Percentiles rank a stretch among this genome's conserved stretches.
Conservation (phyloP, 257 asterid species). For the Datura wrightii region DNA sequence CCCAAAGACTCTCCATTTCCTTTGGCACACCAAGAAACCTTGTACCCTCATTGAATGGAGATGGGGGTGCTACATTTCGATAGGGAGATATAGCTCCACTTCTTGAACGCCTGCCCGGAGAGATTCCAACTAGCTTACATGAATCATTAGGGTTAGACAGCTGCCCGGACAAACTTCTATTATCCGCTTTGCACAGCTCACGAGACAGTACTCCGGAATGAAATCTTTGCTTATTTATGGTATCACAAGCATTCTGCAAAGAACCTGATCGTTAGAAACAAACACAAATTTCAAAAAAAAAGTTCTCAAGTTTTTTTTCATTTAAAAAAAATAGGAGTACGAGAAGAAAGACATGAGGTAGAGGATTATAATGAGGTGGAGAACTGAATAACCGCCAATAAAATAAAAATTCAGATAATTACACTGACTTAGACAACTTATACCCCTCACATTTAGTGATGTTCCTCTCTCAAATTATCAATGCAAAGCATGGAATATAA, state of each 20-base stretch:
- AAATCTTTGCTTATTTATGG: conserved; percentile 61
- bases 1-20: conserved; percentile 52
- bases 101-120: conserved; percentile 66
- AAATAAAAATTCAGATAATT: too few species aligned
- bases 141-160: conserved; percentile 46
- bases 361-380: too few species aligned
- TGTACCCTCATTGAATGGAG: conserved; percentile 77
- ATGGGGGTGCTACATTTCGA: conserved; percentile 72
- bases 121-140: conserved; percentile 50
- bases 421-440: too few species aligned
- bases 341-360: too few species aligned
- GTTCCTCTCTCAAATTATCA: too few species aligned
- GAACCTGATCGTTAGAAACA: conserved; percentile 23
- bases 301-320: too few species aligned
- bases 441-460: too few species aligned
- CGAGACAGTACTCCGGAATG: conserved; percentile 78
- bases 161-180: conserved; percentile 46
- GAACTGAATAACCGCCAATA: too few species aligned
- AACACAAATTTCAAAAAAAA: not conserved
- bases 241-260: conserved; percentile 62
- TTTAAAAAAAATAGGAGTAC: too few species aligned
- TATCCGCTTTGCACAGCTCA: conserved; percentile 52
- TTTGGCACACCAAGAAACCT: conserved; percentile 82
- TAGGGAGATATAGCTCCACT: conserved; percentile 85
- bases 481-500: too few species aligned